phyloP scores from a whole-genome alignment of 2,329 filamentous ascomycete species.

The Colletotrichum tabaci region DNA sequence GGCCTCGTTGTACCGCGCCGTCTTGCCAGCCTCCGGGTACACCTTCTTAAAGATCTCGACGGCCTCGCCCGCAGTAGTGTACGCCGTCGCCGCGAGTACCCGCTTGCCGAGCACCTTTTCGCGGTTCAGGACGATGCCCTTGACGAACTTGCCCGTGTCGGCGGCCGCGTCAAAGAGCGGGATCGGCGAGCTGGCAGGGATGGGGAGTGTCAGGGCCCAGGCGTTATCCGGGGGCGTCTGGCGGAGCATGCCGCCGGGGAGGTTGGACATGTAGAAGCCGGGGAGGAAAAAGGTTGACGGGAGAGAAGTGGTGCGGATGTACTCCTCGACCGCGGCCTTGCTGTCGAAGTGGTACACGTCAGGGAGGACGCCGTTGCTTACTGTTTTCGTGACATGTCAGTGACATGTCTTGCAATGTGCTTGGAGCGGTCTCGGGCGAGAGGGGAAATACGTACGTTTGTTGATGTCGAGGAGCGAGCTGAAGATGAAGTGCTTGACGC shows the following conservation, averaged over 20 bases:
- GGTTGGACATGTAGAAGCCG: slow-evolving; percentile 69
- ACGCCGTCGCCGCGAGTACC: slow-evolving; percentile 55
- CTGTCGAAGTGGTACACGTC: slow-evolving; percentile 68
- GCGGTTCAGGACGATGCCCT: slow-evolving; percentile 47
- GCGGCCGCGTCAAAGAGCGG: slow-evolving; percentile 53
- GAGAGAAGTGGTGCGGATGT: slow-evolving; percentile 63
- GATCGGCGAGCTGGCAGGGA: slow-evolving; percentile 49
- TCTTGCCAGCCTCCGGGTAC: slow-evolving; percentile 55
- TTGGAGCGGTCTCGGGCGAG: not conserved
- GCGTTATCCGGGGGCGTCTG: slow-evolving; percentile 49
- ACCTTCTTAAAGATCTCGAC: slow-evolving; percentile 48
- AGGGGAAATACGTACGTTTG: slow-evolving; percentile 50
- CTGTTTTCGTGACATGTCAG: slow-evolving; percentile 44
- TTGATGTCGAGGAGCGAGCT: slow-evolving; percentile 59
- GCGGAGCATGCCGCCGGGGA: slow-evolving; percentile 50
- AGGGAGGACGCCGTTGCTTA: slow-evolving; percentile 56
- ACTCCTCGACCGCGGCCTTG: slow-evolving; percentile 70
- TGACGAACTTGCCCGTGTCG: slow-evolving; percentile 60
- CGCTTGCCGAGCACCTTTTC: slow-evolving; percentile 50
- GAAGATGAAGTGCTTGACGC: slow-evolving; percentile 61
- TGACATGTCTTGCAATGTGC: not conserved
- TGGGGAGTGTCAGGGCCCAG: slow-evolving; percentile 52
- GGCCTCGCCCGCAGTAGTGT: slow-evolving; percentile 52
- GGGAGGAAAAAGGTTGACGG: slow-evolving; percentile 67
- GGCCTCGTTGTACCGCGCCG: slow-evolving; percentile 49